Evolutionary conservation across 1,284 basidiomycete species (phyloP).

Genomic region (Ganoderma meredithae): DNA sequence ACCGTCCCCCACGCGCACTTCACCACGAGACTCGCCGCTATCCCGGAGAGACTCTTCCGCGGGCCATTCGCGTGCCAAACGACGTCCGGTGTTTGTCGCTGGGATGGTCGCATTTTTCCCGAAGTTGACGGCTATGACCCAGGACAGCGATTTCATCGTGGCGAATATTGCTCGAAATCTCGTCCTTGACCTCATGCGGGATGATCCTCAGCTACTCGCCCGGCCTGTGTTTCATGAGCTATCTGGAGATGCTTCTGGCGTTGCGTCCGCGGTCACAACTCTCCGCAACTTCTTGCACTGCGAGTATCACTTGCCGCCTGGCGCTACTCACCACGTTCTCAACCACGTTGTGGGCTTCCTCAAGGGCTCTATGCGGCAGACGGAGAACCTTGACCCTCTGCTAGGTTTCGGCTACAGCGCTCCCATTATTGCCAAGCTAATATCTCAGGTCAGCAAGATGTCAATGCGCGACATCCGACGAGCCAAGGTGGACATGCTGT

Average conservation of each 20-base stretch:
- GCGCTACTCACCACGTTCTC: conserved; percentile 71
- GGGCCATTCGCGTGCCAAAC: conserved; percentile 49
- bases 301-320: conserved; percentile 63
- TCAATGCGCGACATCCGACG: conserved; percentile 78
- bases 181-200: conserved; percentile 75
- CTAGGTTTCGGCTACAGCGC: conserved; percentile 62
- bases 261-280: conserved; percentile 53
- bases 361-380: conserved; percentile 61
- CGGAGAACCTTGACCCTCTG: conserved; percentile 51
- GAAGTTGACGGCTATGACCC: conserved; percentile 57
- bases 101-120: conserved; percentile 61
- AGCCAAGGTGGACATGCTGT: conserved; percentile 74
- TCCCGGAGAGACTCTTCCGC: conserved; percentile 63
- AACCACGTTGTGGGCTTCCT: conserved; percentile 77
- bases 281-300: conserved; percentile 65
- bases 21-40: conserved; percentile 43
- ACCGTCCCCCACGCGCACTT: conserved; percentile 46
- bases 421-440: conserved; percentile 64
- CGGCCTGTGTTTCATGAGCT: conserved; percentile 72
- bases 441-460: conserved; percentile 72
- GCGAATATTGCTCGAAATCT: conserved; percentile 64
- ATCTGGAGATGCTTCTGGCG: conserved; percentile 54
- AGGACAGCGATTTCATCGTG: conserved; percentile 62
- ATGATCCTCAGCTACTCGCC: conserved; percentile 71
- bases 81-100: conserved; percentile 72